Conservation (phyloP, 371 early-diverging fungal species). For the Neoconidiobolus thromboides region DNA sequence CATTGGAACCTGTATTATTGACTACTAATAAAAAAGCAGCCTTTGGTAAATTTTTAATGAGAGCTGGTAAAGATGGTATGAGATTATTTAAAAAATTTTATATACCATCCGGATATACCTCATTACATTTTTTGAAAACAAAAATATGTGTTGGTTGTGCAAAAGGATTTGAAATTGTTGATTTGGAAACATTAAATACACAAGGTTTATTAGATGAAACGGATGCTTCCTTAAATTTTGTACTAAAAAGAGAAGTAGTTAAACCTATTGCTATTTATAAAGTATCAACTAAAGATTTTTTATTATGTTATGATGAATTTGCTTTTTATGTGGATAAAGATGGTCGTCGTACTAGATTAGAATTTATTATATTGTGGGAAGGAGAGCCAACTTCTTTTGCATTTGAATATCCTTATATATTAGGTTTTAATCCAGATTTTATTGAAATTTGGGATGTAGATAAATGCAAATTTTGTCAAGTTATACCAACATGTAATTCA, state of each 20-base stretch:
- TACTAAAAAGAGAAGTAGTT: slow-evolving; percentile 44
- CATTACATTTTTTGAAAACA: slow-evolving; percentile 59
- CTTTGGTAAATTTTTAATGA: slow-evolving; percentile 21
- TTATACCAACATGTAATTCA: slow-evolving; percentile 36
- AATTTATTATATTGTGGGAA: slow-evolving; percentile 62
- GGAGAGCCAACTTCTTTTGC: slow-evolving; percentile 49
- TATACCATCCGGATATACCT: slow-evolving; percentile 61
- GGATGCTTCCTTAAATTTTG: slow-evolving; percentile 64
- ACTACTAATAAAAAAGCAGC: slow-evolving; percentile 29
- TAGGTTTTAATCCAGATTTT: slow-evolving; percentile 77
- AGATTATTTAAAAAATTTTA: slow-evolving; percentile 69
- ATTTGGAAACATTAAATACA: slow-evolving; percentile 58
- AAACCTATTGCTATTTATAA: slow-evolving; percentile 70
- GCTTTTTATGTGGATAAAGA: slow-evolving; percentile 75
- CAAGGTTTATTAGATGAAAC: slow-evolving; percentile 57
- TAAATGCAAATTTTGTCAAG: slow-evolving; percentile 43
- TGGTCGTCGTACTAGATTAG: slow-evolving; percentile 49
- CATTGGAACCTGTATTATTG: slow-evolving; percentile 39
- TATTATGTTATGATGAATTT: slow-evolving; percentile 82
- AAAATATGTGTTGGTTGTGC: slow-evolving; percentile 70
- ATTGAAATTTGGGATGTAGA: slow-evolving; percentile 76
- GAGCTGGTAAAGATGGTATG: slow-evolving; percentile 27
- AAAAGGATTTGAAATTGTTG: slow-evolving; percentile 83
- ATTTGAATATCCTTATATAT: slow-evolving; percentile 59
- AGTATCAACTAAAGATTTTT: slow-evolving; percentile 45